Evolutionary conservation across 257 asterid genomes (phyloP).

Genomic region (Linaria vulgaris): DNA sequence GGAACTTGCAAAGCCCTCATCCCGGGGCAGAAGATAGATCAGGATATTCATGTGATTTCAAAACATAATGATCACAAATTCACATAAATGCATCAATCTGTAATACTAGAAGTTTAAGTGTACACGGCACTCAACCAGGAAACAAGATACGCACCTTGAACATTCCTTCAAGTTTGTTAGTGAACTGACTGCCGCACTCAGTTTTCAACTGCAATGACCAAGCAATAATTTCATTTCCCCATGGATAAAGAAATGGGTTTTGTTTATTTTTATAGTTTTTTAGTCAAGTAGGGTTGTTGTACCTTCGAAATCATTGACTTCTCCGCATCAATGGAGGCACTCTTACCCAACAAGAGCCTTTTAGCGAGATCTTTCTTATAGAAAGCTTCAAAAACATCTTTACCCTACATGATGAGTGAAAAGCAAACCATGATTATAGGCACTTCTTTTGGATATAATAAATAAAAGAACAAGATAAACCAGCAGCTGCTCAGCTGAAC

Average conservation of each 20-base stretch:
- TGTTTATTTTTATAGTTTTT: no score
- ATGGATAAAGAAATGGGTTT: conserved; percentile 10
- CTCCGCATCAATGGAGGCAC: conserved; percentile 98
- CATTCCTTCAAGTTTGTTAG: conserved; percentile 98
- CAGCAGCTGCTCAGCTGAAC: neutral
- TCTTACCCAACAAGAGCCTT: conserved; percentile 87
- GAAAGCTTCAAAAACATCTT: conserved; percentile 68
- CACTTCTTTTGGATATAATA: neutral
- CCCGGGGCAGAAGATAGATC: conserved; percentile 5
- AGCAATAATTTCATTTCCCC: conserved; percentile 20
- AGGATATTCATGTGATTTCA: neutral
- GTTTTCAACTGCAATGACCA: conserved; percentile 80
- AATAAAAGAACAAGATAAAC: neutral
- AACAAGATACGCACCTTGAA: conserved; percentile 62
- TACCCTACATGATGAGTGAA: conserved; percentile 39
- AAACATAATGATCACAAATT: neutral
- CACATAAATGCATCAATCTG: neutral
- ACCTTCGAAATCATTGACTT: conserved; percentile 85
- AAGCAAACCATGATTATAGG: conserved; percentile 10
- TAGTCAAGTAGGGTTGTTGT: neutral
- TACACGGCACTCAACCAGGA: conserved; percentile 14
- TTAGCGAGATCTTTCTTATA: conserved; percentile 79
- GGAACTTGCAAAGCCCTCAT: no score
- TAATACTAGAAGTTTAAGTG: conserved; percentile 5
- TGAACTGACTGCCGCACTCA: conserved; percentile 98